Percentiles rank a stretch among this genome's conserved stretches.
phyloP scores from a whole-genome alignment of 176 grass and related monocot genomes.

The Thalia dealbata region DNA sequence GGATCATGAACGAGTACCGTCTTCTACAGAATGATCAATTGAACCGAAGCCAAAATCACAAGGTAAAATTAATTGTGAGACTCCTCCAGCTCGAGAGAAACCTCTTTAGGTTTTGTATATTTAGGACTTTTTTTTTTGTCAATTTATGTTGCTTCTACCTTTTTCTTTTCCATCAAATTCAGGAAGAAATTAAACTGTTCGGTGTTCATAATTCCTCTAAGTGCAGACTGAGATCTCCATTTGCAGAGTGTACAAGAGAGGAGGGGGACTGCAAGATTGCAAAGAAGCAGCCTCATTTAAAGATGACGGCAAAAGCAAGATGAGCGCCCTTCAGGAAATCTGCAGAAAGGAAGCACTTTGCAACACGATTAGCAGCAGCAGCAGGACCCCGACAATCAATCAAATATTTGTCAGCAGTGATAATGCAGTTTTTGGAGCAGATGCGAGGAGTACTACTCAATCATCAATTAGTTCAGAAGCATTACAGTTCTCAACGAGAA shows the following conservation, averaged over 20 bases:
- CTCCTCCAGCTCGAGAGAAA: no score
- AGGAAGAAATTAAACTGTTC: not conserved
- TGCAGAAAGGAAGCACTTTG: not conserved
- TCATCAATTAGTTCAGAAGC: not conserved
- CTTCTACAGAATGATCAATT: not conserved
- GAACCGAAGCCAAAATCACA: not conserved
- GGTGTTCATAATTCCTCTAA: no score
- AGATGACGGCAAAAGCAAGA: not conserved
- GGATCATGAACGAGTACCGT: constrained; percentile 11
- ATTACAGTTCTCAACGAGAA: not conserved
- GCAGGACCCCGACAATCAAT: not conserved
- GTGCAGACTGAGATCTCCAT: not conserved
- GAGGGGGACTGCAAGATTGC: not conserved
- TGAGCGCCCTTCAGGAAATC: not conserved
- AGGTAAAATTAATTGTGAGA: not conserved
- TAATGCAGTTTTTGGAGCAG: not conserved
- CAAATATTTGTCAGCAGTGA: no score
- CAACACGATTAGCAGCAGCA: not conserved
- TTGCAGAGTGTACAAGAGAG: constrained; percentile 12
- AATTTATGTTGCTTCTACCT: not conserved
- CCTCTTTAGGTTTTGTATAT: not conserved
- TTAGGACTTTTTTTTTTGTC: not conserved
- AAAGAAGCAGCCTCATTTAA: not conserved
- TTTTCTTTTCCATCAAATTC: not conserved
- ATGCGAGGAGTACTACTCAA: not conserved